Base-by-base conservation (phyloP, 805 yeast species). In the Barnettozyma botsteinii region DNA sequence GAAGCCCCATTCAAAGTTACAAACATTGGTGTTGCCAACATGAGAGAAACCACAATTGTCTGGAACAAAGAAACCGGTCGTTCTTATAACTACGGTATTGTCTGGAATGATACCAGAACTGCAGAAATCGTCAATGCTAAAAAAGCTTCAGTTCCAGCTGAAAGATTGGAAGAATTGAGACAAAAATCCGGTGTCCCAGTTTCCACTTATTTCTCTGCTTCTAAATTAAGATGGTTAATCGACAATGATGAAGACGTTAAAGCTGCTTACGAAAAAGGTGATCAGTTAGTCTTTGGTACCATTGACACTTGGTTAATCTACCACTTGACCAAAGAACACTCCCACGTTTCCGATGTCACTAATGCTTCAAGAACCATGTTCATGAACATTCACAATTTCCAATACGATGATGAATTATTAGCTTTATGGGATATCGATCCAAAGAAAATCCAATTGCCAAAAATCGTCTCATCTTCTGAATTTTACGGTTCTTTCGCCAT, bases 81-180 rank as follows among this genome's bases (percentile, higher is more conserved):
- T 4, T 73, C 87, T 40, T 74, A 81, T 57, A 81, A 85, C 59
- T 66, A 66, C 40, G 97, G 96, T 55, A 86, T 89, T 60, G 95
- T 89, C 27, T 89, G 98, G 98, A 85, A 91, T 47, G 98, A 89
- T 65, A 85, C 95, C 30, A 75, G 98, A 57, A 91, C 95, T 30
- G 65, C 84, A 9, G 77, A 70, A 15, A 72, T 85, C 35, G 88
- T 87, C 38, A 74, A 75, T 46, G 74, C 78, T 48, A 69, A 82
- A 57, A 73, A 73, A 51, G 65, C 69, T 42, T 68, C 69, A 50
- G 70, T 74, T 20, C 69, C 79, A 20, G 70, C 68, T 32, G 79
- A 73, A 24, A 70, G 69, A 36, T 72, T 84, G 47, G 76, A 72
- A 32, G 69, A 69, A 40, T 68, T 87, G 51, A 71, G 75, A 53